phyloP scores from a whole-genome alignment of 768 basidiomycete genomes.

The Grammothele lineata region DNA sequence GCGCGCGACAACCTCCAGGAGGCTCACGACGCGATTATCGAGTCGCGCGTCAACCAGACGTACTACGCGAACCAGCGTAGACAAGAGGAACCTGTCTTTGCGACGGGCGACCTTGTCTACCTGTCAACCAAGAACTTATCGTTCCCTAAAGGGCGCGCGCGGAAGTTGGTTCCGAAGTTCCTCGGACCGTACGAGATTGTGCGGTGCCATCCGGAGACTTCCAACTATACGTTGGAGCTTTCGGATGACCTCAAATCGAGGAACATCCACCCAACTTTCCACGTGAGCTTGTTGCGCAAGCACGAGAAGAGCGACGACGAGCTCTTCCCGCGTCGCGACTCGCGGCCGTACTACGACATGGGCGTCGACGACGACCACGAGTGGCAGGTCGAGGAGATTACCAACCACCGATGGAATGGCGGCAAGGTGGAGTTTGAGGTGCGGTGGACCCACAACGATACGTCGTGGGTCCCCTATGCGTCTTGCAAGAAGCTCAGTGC shows the following conservation, averaged over 20 bases:
- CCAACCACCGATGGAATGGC: slow-evolving; percentile 17
- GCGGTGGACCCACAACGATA: slow-evolving; percentile 14
- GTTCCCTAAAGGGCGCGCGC: slow-evolving; percentile 29
- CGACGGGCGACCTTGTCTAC: slow-evolving; percentile 28
- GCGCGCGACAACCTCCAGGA: slow-evolving; percentile 21
- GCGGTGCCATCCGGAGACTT: slow-evolving; percentile 15
- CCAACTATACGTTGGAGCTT: slow-evolving; percentile 28
- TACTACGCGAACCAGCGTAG: slow-evolving; percentile 26
- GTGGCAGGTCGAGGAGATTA: slow-evolving; percentile 34
- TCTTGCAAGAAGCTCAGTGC: slow-evolving; percentile 11
- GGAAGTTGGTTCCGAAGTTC: slow-evolving; percentile 34
- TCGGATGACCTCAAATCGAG: slow-evolving; percentile 20
- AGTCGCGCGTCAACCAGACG: slow-evolving; percentile 25
- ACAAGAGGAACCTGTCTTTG: slow-evolving; percentile 11
- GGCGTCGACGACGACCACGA: slow-evolving; percentile 29
- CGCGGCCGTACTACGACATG: slow-evolving; percentile 31
- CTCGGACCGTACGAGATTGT: slow-evolving; percentile 35
- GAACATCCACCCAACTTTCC: slow-evolving; percentile 32
- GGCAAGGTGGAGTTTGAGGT: slow-evolving; percentile 3
- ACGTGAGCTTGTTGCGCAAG: slow-evolving; percentile 28
- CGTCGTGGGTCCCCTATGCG: slow-evolving; percentile 12
- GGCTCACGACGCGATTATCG: slow-evolving; percentile 38
- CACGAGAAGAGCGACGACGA: slow-evolving; percentile 28
- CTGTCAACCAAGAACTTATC: slow-evolving; percentile 34
- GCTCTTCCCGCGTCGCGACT: slow-evolving; percentile 30